Evolutionary conservation across 495 filamentous ascomycete genomes (phyloP).

Genomic region (Neurospora africana): DNA sequence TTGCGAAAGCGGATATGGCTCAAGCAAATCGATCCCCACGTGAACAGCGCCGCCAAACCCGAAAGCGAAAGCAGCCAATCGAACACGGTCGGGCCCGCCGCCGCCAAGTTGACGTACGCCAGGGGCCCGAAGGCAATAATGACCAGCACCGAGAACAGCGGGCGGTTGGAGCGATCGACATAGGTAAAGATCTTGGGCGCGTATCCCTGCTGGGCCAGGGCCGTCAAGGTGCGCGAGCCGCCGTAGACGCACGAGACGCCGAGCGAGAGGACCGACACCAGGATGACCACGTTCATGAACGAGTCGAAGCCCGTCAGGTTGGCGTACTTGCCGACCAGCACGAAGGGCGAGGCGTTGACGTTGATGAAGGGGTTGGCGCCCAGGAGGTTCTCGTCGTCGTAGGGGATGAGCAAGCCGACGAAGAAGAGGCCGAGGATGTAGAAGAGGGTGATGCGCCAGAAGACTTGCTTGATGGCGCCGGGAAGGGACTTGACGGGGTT

Average conservation of each 20-base stretch:
- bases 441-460: constrained; percentile 64
- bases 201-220: constrained; percentile 47
- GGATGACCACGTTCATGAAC: constrained; percentile 67
- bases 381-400: constrained; percentile 43
- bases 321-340: constrained; percentile 57
- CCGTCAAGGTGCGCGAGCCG: constrained; percentile 58
- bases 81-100: constrained; percentile 42
- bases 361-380: constrained; percentile 36
- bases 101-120: constrained; percentile 43
- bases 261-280: constrained; percentile 57
- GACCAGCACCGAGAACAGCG: constrained; percentile 37
- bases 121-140: constrained; percentile 41
- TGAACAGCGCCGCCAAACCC: constrained; percentile 59
- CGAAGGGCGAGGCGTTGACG: constrained; percentile 61
- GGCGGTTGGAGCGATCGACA: constrained; percentile 48
- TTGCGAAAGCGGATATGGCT: constrained; percentile 56
- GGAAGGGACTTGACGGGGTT: constrained; percentile 57
- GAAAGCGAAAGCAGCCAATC: constrained; percentile 61
- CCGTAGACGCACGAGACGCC: constrained; percentile 58
- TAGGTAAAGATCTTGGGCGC: constrained; percentile 49
- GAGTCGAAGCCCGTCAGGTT: constrained; percentile 55
- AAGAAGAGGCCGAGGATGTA: constrained; percentile 67
- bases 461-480: constrained; percentile 61
- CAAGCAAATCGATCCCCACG: constrained; percentile 64
- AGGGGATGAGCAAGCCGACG: constrained; percentile 60